Conservation (phyloP, 192 early-diverging fungal genomes). For the Backusella psychrophila region DNA sequence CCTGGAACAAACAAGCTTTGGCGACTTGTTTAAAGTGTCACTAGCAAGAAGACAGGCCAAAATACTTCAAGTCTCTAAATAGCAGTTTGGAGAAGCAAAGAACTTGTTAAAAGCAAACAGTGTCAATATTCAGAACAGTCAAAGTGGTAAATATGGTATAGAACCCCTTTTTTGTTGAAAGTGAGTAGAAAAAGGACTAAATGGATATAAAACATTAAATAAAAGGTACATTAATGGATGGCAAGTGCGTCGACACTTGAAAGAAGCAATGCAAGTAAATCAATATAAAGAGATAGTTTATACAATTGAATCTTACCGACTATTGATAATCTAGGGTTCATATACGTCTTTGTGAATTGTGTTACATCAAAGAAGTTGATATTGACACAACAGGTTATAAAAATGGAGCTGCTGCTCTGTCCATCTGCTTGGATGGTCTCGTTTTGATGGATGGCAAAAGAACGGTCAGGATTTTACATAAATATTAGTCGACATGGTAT, state of each 20-base stretch:
- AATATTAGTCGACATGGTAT: neutral
- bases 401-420: neutral
- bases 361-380: neutral
- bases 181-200: neutral
- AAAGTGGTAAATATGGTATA: neutral
- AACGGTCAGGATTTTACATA: neutral
- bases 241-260: neutral
- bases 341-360: neutral
- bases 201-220: neutral
- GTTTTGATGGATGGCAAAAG: neutral
- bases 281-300: neutral
- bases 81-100: neutral
- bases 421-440: neutral
- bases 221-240: neutral
- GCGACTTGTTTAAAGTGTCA: neutral
- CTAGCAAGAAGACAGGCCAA: neutral
- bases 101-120: neutral
- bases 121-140: neutral
- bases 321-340: neutral
- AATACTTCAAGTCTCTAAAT: neutral
- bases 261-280: neutral
- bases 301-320: neutral
- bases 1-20: neutral
- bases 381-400: neutral
- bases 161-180: neutral